A percentile compares a stretch with the other conserved stretches of the same genome.
phyloP scores from a whole-genome alignment of 305 asterid species.

The Euphrasia arctica region DNA sequence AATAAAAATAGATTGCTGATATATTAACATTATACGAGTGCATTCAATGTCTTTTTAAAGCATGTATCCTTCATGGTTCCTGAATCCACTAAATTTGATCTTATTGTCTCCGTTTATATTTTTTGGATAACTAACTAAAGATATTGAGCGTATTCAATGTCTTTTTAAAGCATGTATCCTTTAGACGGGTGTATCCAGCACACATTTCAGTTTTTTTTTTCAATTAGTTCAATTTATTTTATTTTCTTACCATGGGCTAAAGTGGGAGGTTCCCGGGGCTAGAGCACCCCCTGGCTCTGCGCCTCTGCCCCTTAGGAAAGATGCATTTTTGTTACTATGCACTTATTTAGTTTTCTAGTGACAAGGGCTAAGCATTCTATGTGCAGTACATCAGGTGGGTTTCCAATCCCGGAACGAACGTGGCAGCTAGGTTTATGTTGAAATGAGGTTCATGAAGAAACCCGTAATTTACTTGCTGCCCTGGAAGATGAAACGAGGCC shows the following conservation, averaged over 20 bases:
- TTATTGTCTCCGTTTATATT: not conserved
- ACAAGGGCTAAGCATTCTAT: slow-evolving; percentile 1
- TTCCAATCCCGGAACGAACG: not conserved
- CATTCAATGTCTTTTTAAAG: too few relatives aligned
- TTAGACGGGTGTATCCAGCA: too few relatives aligned
- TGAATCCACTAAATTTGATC: not conserved
- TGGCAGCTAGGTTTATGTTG: not conserved
- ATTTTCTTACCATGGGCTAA: too few relatives aligned
- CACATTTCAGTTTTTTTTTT: not conserved
- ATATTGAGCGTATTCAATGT: too few relatives aligned
- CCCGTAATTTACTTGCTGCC: not conserved
- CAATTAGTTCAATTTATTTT: too few relatives aligned
- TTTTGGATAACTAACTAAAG: too few relatives aligned
- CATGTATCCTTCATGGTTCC: slow-evolving; percentile 1
- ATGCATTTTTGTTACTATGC: not conserved
- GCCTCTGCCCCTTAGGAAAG: not conserved
- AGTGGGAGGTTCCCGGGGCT: too few relatives aligned
- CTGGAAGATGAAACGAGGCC: slow-evolving; percentile 12
- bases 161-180: too few relatives aligned
- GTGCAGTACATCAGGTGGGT: slow-evolving; percentile 21
- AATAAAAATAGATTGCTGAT: not conserved
- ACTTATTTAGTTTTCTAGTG: slow-evolving; percentile 7
- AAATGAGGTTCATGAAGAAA: slow-evolving; percentile 9
- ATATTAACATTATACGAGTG: not conserved
- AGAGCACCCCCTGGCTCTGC: not conserved